Evolutionary conservation across 495 filamentous ascomycete genomes (phyloP).

Genomic region (Hyaloscypha variabilis): DNA sequence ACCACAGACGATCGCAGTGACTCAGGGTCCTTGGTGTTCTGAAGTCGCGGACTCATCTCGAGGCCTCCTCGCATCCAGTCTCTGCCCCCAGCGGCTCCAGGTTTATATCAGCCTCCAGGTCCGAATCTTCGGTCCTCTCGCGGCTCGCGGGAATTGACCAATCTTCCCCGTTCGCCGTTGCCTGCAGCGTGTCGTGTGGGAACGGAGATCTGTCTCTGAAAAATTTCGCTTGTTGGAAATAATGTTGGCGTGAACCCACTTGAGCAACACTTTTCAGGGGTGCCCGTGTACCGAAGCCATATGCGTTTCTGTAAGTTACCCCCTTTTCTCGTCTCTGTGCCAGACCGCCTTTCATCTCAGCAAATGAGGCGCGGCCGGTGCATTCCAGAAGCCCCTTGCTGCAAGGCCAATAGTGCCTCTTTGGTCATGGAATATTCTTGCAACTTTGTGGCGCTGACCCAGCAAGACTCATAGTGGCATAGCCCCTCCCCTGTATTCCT

Average conservation of each 20-base stretch:
- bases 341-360: slow-evolving; percentile 20
- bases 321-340: not conserved
- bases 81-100: not conserved
- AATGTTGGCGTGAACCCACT: not conserved
- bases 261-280: not conserved
- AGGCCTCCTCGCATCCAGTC: not conserved
- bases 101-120: not conserved
- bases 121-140: not conserved
- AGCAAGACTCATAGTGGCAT: not conserved
- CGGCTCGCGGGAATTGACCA: slow-evolving; percentile 4
- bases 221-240: slow-evolving; percentile 9
- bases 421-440: slow-evolving; percentile 1
- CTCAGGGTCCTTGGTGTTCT: slow-evolving; percentile 2
- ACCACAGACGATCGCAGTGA: slow-evolving; percentile 3
- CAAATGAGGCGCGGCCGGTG: slow-evolving; percentile 15
- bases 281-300: slow-evolving; percentile 12
- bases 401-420: not conserved
- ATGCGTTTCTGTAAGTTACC: slow-evolving; percentile 11
- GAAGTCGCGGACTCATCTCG: not conserved
- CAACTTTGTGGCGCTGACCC: slow-evolving; percentile 18
- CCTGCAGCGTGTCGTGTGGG: not conserved
- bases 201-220: slow-evolving; percentile 3
- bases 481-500: too few species aligned
- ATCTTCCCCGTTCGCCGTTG: slow-evolving; percentile 9
- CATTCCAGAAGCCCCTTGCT: slow-evolving; percentile 21